Base-by-base conservation (phyloP, 148 eudicot genomes). In the Camellia lanceoleosa region DNA sequence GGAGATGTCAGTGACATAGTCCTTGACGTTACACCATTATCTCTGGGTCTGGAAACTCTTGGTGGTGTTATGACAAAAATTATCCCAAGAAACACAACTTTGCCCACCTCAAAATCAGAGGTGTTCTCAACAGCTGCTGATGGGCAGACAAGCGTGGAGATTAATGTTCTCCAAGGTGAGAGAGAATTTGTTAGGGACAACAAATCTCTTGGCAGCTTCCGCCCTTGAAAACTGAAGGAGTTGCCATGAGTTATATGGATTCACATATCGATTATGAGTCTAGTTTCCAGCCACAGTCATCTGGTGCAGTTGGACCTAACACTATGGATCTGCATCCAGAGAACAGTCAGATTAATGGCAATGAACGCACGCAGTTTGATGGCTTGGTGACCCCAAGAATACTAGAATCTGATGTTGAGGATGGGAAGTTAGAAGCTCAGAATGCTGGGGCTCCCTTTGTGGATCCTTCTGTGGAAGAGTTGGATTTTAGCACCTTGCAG, bases 401-500 rank as follows among this genome's bases (percentile, higher is more conserved):
- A 77, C 85, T 86, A 30, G 82, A 82, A 87, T 71, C 86, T 7
- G 85, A 86, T 30, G 80, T 81, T 74, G 86, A 84, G 92, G 88
- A 80, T 41, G 82, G 62, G 15, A 86, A 79, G 68, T 71, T 46
- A 79, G 55, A 69, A 20, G 74, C 79, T 30, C 86, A 79, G 86
- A 82, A 80, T 75, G 78, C 78, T 64, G 90, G 87, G 82, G 76
- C 78, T 71, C 87, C 87, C 70, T 87, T 85, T 82, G 49, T 82
- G 16, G 88, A 82, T 75, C 86, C 84, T 73, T 68, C 72, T 74
- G 75, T 77, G 47, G 86, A 30, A 77, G 88, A 84, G 66, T 77
- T 89, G 55, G 88, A 85, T 63, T 82, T 84, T 19, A 82, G 83
- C 49, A 77, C 84, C 43, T 87, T 89, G 80, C 92, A 91, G 94